A percentile compares a stretch with the other conserved stretches of the same genome.
Conservation (phyloP, 345 rosid genomes). For the Adansonia digitata region DNA sequence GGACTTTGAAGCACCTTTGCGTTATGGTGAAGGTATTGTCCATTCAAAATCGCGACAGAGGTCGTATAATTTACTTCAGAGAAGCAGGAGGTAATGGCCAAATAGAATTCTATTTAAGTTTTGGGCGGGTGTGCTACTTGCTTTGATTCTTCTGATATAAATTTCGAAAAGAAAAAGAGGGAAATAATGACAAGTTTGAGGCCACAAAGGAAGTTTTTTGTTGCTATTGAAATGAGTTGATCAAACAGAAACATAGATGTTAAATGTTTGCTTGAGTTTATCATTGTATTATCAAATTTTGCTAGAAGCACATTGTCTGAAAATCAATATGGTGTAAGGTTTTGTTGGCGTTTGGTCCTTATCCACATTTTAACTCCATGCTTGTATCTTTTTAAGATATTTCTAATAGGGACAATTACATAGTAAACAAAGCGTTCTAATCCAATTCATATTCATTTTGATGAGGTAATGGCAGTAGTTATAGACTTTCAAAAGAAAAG, state of each 20-base stretch:
- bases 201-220: neutral
- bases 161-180: neutral
- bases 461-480: neutral
- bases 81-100: slow-evolving; percentile 1
- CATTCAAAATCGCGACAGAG: neutral
- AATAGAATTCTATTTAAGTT: neutral
- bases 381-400: neutral
- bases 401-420: neutral
- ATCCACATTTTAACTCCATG: neutral
- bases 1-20: neutral
- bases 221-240: neutral
- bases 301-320: neutral
- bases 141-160: neutral
- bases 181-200: neutral
- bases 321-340: neutral
- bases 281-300: neutral
- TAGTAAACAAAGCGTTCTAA: neutral
- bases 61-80: neutral
- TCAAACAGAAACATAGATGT: too few species aligned
- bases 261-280: neutral
- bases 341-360: neutral
- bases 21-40: slow-evolving; percentile 10
- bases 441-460: neutral
- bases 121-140: neutral
- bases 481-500: neutral